Base-by-base conservation (phyloP, 2,329 filamentous ascomycete genomes). In the Chaetomium sp. region DNA sequence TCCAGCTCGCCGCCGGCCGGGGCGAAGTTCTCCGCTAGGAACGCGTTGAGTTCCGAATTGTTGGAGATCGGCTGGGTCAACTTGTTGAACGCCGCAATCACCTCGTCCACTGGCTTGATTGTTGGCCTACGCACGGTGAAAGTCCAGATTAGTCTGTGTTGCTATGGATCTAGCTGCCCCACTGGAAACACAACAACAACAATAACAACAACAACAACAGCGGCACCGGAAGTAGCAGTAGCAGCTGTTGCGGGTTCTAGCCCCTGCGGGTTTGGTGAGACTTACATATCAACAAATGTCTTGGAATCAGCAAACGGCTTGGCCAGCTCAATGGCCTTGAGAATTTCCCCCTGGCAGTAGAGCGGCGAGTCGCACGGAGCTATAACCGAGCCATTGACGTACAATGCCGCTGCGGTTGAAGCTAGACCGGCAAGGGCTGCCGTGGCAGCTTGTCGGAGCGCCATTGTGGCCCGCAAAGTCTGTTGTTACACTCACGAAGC, bases 231-330 rank as follows among this genome's bases (percentile, higher is more conserved):
- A 27, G 19, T 27, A 27, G 19, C 19, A 27, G 19, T 27, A 27
- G 40, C 40, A 8, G 14, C 8, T 9, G 4, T 38, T 9, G 40
- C 6, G 7, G 5, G 10, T n/a, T 41, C 11, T n/a, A 41, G 11
- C 14, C 38, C 38, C 11, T n/a, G 48, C 42, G 10, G 11, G 44
- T 12, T 42, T 33, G 36, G 38, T 27, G 38, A 14, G 32, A 70
- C 74, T 71, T 71, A 82, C 80, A 86, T 82, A 66, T 88, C 85
- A 44, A 87, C 85, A 66, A 86, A 87, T 1, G 83, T 86, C 74
- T 87, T 88, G 57, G 83, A 87, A 70, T 87, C 85, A 11, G 74
- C 70, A 61, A 87, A 87, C 0, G 84, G 84, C 32, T 72, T 73
- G 2, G 84, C 84, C 8, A 87, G 72, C 70, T 87, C 77, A 48